Evolutionary conservation across 2,329 filamentous ascomycete genomes (phyloP).

Genomic region (Fusarium annulatum): DNA sequence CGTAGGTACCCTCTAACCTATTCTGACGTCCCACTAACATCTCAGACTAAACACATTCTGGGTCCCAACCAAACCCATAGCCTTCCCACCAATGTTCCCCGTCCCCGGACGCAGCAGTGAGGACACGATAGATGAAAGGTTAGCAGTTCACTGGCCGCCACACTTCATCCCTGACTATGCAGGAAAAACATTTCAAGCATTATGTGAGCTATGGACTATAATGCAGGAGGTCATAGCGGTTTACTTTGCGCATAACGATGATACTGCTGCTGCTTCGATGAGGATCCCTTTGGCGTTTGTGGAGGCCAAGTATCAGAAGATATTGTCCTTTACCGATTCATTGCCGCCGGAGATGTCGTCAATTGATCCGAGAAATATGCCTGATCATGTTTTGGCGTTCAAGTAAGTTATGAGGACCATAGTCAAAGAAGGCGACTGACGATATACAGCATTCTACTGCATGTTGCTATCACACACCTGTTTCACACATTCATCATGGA

Average conservation of each 20-base stretch:
- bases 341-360: constrained; percentile 9
- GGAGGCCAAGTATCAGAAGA: constrained; percentile 23
- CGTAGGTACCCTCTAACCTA: neutral
- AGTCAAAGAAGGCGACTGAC: rapidly evolving
- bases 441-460: neutral
- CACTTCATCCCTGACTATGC: constrained; percentile 22
- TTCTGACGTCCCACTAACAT: neutral
- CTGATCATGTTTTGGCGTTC: constrained; percentile 22
- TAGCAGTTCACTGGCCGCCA: constrained; percentile 29
- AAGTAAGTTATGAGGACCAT: neutral
- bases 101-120: constrained; percentile 15
- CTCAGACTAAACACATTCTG: constrained; percentile 18
- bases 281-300: constrained; percentile 22
- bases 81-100: constrained; percentile 26
- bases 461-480: constrained; percentile 8
- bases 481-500: constrained; percentile 24
- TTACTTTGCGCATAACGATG: constrained; percentile 10
- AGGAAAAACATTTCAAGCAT: constrained; percentile 28
- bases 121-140: constrained; percentile 19
- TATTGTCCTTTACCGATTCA: constrained; percentile 17
- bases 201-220: constrained; percentile 35
- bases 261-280: neutral
- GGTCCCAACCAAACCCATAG: constrained; percentile 14
- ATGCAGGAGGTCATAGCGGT: constrained; percentile 31
- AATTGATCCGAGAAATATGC: neutral